Evolutionary conservation across 768 basidiomycete genomes (phyloP), one percentile per base, ranked within the genome.

Genomic region (Serendipita sp.): DNA sequence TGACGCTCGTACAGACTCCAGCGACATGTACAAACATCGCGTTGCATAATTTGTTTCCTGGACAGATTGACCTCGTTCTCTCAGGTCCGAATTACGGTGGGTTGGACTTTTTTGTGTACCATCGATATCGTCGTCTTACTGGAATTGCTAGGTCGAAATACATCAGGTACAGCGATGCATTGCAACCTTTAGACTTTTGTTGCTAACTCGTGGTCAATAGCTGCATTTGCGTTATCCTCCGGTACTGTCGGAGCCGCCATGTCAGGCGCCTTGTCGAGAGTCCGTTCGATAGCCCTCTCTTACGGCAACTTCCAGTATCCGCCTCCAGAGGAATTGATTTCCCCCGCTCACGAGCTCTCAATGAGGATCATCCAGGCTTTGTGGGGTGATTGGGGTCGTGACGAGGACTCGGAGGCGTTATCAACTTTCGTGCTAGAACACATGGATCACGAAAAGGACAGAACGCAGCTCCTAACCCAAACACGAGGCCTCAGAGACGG

Each of bases 181-280:
- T 55, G 33, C 3, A 13, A 16, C 36, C 6, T 33, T 27, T 40
- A 6, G 40, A 13, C 44, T 43, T 11, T 27, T 11, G 44, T 48
- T 33, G 2, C 34, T 55, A 64, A 18, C 23, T 23, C 4, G 29
- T 27, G 64, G 23, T 15, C 36, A 23, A 46, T 71, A 84, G 88
- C 90, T 43, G 92, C 92, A 1, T 91, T 93, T 72, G 80, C 87
- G 2, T 79, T 97, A 46, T 92, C 91, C 1, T 93, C 90, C 33
- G 94, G 94, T 1, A 97, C 94, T 1, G 79, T 98, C 66, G 94
- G 94, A 44, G 93, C 92, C 2, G 88, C 94, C 15, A 77, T 97
- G 72, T 88, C 88, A 31, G 85, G 86, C 23, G 82, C 82, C 27
- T 78, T 92, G 48, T 84, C 86, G 29, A 78, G 77, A 64, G 78